Base-by-base conservation (phyloP, 306 rosid genomes). In the Vicia sativa region DNA sequence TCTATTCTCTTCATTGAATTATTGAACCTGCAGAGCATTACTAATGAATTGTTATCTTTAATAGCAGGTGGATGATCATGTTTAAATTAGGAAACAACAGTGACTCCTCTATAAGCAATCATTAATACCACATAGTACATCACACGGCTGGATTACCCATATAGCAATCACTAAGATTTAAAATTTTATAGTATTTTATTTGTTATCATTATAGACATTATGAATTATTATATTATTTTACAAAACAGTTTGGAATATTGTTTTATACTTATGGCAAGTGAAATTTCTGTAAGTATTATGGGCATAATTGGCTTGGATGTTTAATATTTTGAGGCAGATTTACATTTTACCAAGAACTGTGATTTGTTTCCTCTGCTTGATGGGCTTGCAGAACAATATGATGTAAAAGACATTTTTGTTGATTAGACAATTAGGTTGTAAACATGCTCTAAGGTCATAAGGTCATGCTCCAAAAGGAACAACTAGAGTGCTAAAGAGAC, bases 81-180 rank as follows among this genome's bases (percentile, higher is more conserved):
- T 49, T 74, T 71, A 70, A 58, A 41, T 70, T 69, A 68, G 58
- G 61, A 60, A 71, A 21, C 39, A 8, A 37, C 3, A 52, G 53
- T 56, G 53, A 9, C 34, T 13, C 16, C 14, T 65, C 61, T 29
- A 38, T 16, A 56, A 21, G 18, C 41, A 48, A 21, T 57, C 23
- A 61, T 18, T 4, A 26, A 58, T 26, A 16, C 45, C 19, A 35
- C 58, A 25, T 11, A 25, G 8, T 61, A 34, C 37, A 2, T 29
- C 34, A 71, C 42, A 16, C 42, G 7, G 42, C 7, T 57, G 26
- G 63, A 48, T 46, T 77, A 38, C 23, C 37, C 58, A 35, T 54
- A 54, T 15, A 55, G 46, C 3, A 48, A 50, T 41, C 29, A 28
- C 46, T 64, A 39, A 38, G 62, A 55, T 39, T 56, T 11, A 6